Conservation (phyloP, 345 rosid species). For the Alliaria petiolata region DNA sequence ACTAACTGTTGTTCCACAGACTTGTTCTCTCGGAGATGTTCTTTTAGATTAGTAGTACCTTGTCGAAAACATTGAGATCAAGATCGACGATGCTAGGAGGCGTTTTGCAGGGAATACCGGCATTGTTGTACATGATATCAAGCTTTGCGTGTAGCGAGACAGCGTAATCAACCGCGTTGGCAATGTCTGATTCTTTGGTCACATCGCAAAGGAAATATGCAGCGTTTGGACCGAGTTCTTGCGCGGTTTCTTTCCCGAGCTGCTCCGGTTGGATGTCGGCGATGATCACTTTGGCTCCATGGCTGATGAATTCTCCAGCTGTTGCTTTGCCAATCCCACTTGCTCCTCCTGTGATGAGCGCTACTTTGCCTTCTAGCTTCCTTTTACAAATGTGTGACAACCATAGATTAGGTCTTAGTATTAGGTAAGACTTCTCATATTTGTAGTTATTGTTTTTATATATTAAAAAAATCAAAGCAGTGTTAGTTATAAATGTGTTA, state of each 20-base stretch:
- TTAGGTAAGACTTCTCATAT: not conserved
- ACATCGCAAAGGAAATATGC: constrained; percentile 61
- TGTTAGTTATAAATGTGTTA: no score
- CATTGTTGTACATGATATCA: constrained; percentile 83
- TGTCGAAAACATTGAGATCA: constrained; percentile 59
- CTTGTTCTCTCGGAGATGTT: not conserved
- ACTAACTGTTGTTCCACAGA: not conserved
- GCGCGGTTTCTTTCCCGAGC: constrained; percentile 48
- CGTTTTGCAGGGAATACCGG: constrained; percentile 67
- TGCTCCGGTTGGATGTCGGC: constrained; percentile 66
- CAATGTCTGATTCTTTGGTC: constrained; percentile 63
- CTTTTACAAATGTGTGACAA: constrained; percentile 25
- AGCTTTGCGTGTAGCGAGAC: constrained; percentile 46
- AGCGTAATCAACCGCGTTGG: constrained; percentile 61
- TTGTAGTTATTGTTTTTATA: no score
- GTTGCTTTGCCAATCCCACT: constrained; percentile 84
- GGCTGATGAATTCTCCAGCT: constrained; percentile 54
- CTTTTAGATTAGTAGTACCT: constrained; percentile 13
- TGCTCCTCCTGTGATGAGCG: constrained; percentile 87
- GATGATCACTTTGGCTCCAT: constrained; percentile 79
- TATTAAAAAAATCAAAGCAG: no score
- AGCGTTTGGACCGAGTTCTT: constrained; percentile 62
- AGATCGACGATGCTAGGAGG: constrained; percentile 60
- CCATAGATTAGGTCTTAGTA: not conserved
- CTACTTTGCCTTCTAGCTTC: constrained; percentile 82